Conservation (phyloP, 805 yeast genomes). For the Suhomyces prunicola region DNA sequence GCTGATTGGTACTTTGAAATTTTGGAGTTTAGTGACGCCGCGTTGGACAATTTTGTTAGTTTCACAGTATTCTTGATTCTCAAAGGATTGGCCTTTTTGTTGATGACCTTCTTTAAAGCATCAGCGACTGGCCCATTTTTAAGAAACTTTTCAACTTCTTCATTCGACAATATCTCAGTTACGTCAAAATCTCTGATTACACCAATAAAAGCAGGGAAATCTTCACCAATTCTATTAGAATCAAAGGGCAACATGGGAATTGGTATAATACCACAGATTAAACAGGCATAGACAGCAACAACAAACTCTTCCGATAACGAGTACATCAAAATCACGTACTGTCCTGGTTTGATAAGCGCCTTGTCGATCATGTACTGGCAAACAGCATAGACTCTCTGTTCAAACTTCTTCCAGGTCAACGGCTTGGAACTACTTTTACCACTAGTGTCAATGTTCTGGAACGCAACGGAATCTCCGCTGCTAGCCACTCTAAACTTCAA, state of each 20-base stretch:
- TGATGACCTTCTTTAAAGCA: slow-evolving; percentile 49
- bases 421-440: slow-evolving; percentile 38
- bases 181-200: slow-evolving; percentile 71
- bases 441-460: slow-evolving; percentile 39
- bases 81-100: slow-evolving; percentile 37
- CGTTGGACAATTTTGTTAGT: slow-evolving; percentile 39
- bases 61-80: slow-evolving; percentile 67
- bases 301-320: slow-evolving; percentile 84
- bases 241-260: slow-evolving; percentile 75
- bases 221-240: slow-evolving; percentile 65
- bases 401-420: slow-evolving; percentile 76
- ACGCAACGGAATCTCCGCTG: slow-evolving; percentile 80
- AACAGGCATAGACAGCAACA: slow-evolving; percentile 81
- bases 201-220: slow-evolving; percentile 60
- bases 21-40: slow-evolving; percentile 41
- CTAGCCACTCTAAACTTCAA: slow-evolving; percentile 73
- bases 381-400: slow-evolving; percentile 69
- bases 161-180: slow-evolving; percentile 69
- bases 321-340: slow-evolving; percentile 74
- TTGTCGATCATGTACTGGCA: slow-evolving; percentile 69
- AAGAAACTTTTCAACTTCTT: slow-evolving; percentile 65
- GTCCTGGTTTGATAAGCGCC: slow-evolving; percentile 61
- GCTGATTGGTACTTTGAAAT: slow-evolving; percentile 43
- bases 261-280: slow-evolving; percentile 74
- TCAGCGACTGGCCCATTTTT: slow-evolving; percentile 66